Percentiles rank a stretch among this genome's conserved stretches.
These are phyloP conservation scores for Nemania sp. DNA, from an alignment of 2,329 filamentous ascomycete genomes.

Conservation along the genomic window DNA sequence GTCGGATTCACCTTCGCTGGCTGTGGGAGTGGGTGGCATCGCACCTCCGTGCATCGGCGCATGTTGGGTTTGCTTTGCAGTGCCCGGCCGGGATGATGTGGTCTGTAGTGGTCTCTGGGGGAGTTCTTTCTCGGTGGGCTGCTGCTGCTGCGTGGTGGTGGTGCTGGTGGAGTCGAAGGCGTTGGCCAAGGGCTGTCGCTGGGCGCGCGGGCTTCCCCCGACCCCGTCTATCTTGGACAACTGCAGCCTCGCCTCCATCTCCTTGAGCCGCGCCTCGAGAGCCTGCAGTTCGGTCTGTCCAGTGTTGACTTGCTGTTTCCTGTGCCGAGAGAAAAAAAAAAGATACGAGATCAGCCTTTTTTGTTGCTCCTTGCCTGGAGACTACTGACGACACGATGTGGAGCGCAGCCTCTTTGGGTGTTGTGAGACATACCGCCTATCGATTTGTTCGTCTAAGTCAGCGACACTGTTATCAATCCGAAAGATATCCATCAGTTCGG, in stretches of 20 bases:
- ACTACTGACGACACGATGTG: background rate
- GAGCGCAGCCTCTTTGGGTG: conserved; percentile 8
- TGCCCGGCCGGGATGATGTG: conserved; percentile 67
- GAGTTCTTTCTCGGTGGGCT: conserved; percentile 49
- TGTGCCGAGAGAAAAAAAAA: conserved; percentile 54
- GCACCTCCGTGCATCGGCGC: conserved; percentile 65
- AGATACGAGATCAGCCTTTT: conserved; percentile 29
- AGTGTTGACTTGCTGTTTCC: conserved; percentile 81
- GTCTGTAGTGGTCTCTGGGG: conserved; percentile 45
- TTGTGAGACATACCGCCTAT: conserved; percentile 77
- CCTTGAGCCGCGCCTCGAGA: conserved; percentile 84
- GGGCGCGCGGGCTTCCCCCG: conserved; percentile 43
- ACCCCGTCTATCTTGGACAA: conserved; percentile 21
- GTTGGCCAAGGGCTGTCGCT: conserved; percentile 48
- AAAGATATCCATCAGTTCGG: conserved; percentile 89
- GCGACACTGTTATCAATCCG: conserved; percentile 83
- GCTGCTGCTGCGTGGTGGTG: too few species aligned
- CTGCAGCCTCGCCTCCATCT: conserved; percentile 82
- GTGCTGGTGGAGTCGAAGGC: conserved; percentile 45
- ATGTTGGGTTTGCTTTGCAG: conserved; percentile 62
- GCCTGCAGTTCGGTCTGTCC: conserved; percentile 85
- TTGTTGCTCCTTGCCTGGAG: background rate
- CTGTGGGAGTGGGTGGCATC: conserved; percentile 70
- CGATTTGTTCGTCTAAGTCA: conserved; percentile 78
- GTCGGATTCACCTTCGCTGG: conserved; percentile 72